A percentile compares a stretch with the other conserved stretches of the same genome.
Evolutionary conservation across 129 eudicot species (phyloP).

Genomic region (Flaveria trinervia): DNA sequence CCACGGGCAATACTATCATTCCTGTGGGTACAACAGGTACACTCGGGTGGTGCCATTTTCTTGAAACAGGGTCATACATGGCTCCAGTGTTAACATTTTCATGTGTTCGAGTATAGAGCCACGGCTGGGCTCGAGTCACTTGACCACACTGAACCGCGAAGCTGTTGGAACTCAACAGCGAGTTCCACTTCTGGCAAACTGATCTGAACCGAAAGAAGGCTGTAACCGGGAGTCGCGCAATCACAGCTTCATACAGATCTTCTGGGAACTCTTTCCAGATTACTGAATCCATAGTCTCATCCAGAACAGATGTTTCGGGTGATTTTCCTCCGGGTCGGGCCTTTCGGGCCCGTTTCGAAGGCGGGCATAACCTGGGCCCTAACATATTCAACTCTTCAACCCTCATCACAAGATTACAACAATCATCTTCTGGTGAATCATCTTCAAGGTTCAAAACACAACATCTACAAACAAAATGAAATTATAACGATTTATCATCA

Average conservation of each 20-base stretch:
- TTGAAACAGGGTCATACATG: constrained; percentile 73
- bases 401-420: constrained; percentile 55
- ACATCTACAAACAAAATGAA: constrained; percentile 50
- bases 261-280: constrained; percentile 95
- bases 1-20: constrained; percentile 72
- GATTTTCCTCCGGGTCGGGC: constrained; percentile 49
- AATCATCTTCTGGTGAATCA: constrained; percentile 51
- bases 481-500: not conserved
- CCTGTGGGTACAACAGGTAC: constrained; percentile 72
- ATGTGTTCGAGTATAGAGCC: constrained; percentile 88
- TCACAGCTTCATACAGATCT: constrained; percentile 78
- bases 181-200: constrained; percentile 88
- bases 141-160: constrained; percentile 66
- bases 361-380: constrained; percentile 70
- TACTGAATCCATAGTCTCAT: constrained; percentile 56
- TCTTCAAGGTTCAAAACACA: constrained; percentile 58
- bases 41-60: constrained; percentile 88
- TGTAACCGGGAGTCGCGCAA: constrained; percentile 81
- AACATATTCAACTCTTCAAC: constrained; percentile 63
- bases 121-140: constrained; percentile 59
- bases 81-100: constrained; percentile 76
- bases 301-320: constrained; percentile 33
- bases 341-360: constrained; percentile 68
- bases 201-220: constrained; percentile 85
- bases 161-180: constrained; percentile 64